Evolutionary conservation across 2,329 filamentous ascomycete species (phyloP).

Genomic region (Colletotrichum karsti): DNA sequence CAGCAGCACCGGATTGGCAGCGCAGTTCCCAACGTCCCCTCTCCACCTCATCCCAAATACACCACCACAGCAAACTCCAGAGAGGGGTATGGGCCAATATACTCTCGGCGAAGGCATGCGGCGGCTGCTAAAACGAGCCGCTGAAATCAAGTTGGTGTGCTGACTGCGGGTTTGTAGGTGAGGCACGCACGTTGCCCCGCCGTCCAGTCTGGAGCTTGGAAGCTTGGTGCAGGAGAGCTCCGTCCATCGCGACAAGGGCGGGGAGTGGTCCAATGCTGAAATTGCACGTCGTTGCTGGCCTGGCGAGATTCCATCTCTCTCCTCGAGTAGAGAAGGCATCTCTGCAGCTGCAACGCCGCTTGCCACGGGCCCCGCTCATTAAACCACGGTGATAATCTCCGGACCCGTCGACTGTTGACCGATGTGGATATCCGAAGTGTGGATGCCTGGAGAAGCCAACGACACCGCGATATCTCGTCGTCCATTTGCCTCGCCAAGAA

Average conservation of each 20-base stretch:
- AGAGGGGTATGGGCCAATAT: constrained; percentile 15
- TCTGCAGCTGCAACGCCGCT: background rate
- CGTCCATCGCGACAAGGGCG: background rate
- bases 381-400: constrained; percentile 1
- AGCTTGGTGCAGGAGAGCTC: background rate
- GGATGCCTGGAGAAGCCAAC: background rate
- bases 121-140: constrained; percentile 18
- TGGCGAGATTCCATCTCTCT: background rate
- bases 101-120: background rate
- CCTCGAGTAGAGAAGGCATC: background rate
- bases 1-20: constrained; percentile 13
- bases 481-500: background rate
- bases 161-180: constrained; percentile 10
- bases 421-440: constrained; percentile 6
- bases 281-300: background rate
- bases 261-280: no score
- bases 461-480: background rate
- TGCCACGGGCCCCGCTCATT: background rate
- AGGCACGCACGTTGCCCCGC: background rate
- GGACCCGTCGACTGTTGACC: background rate
- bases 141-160: constrained; percentile 17
- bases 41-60: background rate
- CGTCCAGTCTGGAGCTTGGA: background rate
- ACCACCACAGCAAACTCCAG: background rate
- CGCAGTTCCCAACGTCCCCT: background rate